These are phyloP conservation scores for Naganishia sp. DNA, from an alignment of 1,284 basidiomycete genomes.

Conservation along the genomic window DNA sequence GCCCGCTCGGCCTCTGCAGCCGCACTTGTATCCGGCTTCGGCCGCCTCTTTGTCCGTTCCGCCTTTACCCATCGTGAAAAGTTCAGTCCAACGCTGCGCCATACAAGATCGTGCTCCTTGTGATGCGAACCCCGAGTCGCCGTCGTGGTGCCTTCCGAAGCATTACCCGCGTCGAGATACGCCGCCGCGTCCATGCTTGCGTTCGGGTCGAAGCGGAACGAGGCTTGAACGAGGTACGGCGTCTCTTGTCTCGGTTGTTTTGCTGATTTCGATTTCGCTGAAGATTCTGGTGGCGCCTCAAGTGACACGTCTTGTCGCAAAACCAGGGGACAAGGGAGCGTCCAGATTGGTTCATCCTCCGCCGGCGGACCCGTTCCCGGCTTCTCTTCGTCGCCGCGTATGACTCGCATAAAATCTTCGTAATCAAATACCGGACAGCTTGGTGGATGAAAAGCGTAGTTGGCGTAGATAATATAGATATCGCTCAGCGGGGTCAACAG, in stretches of 20 bases:
- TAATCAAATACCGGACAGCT: not conserved
- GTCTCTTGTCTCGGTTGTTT: constrained; percentile 7
- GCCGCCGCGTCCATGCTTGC: constrained; percentile 8
- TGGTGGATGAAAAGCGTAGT: constrained; percentile 22
- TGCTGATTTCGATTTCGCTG: not conserved
- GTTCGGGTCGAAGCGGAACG: constrained; percentile 16
- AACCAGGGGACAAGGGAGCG: not conserved
- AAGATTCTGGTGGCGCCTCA: not conserved
- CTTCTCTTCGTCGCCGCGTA: not conserved
- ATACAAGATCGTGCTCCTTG: constrained; percentile 21
- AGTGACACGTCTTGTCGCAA: constrained; percentile 10
- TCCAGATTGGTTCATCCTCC: constrained; percentile 11
- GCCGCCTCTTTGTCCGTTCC: constrained; percentile 17
- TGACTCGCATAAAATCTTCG: constrained; percentile 5
- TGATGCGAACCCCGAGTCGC: not conserved
- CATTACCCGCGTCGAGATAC: not conserved
- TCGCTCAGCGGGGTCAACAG: constrained; percentile 11
- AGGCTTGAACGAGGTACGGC: constrained; percentile 9
- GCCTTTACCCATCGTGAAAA: constrained; percentile 41
- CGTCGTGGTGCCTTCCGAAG: not conserved
- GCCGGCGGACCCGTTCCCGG: not conserved
- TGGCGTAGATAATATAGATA: constrained; percentile 9
- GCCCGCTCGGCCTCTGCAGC: constrained; percentile 11
- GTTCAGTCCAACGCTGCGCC: constrained; percentile 28
- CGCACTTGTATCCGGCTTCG: constrained; percentile 2